Conservation (phyloP, 108 stramenopile genomes). For the Cyclostephanos tholiformis region DNA sequence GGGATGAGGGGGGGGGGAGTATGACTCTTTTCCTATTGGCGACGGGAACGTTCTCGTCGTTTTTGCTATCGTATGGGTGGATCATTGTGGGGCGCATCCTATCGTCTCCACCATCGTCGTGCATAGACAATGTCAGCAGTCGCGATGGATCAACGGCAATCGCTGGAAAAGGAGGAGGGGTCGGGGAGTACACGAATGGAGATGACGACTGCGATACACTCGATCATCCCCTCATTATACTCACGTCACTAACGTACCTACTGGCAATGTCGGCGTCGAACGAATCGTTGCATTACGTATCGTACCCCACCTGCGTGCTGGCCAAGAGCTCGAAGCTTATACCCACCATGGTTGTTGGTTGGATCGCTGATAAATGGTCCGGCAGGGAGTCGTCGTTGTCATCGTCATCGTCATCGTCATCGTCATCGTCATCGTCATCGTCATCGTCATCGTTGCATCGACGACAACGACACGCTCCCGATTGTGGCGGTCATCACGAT, state of each 20-base stretch:
- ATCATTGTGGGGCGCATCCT: slow-evolving; percentile 31
- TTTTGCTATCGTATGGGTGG: slow-evolving; percentile 68
- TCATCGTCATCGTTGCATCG: neutral
- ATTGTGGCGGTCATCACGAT: neutral
- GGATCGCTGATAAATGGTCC: slow-evolving; percentile 54
- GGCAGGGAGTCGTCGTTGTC: no score
- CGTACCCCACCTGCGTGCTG: slow-evolving; percentile 91
- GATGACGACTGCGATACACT: no score
- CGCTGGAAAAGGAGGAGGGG: slow-evolving; percentile 15
- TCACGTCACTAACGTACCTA: slow-evolving; percentile 65
- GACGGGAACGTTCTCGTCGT: slow-evolving; percentile 63
- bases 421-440: no score
- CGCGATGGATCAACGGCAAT: neutral
- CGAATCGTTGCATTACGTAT: slow-evolving; percentile 80
- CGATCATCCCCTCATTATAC: slow-evolving; percentile 50
- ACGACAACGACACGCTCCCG: neutral
- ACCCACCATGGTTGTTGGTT: slow-evolving; percentile 89
- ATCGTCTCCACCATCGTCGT: neutral
- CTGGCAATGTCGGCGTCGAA: slow-evolving; percentile 81
- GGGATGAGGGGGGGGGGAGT: slow-evolving; percentile 51
- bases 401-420: no score
- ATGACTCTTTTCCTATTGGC: slow-evolving; percentile 72
- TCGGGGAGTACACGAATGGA: no score
- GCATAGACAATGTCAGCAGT: neutral
- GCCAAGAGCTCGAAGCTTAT: slow-evolving; percentile 95